These are phyloP conservation scores for Coleophoma eucalyptorum DNA, from an alignment of 2,329 filamentous ascomycete genomes.

Conservation along the genomic window DNA sequence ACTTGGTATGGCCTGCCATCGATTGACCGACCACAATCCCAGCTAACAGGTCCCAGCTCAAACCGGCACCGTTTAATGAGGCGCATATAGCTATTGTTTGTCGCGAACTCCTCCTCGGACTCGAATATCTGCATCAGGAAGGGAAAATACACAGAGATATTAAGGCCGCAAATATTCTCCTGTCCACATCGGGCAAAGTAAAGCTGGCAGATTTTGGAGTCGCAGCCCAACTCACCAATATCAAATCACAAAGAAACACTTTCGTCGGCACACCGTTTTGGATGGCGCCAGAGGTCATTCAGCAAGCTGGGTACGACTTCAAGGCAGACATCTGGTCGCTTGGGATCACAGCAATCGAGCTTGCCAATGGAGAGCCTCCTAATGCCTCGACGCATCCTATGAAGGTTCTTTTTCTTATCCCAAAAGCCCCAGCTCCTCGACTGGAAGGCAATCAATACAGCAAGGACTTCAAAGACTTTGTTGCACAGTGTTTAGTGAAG, in stretches of 20 bases:
- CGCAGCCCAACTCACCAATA: conserved; percentile 92
- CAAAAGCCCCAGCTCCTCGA: conserved; percentile 79
- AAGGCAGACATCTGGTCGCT: conserved; percentile 94
- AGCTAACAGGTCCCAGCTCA: conserved; percentile 54
- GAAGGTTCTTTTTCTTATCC: conserved; percentile 90
- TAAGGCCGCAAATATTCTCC: conserved; percentile 92
- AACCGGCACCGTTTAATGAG: conserved; percentile 86
- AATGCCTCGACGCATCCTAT: conserved; percentile 83
- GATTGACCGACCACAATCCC: background rate
- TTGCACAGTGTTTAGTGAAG: conserved; percentile 86
- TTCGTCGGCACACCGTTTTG: conserved; percentile 97
- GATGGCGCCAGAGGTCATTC: conserved; percentile 95
- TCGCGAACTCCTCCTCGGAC: conserved; percentile 80
- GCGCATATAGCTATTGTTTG: conserved; percentile 91
- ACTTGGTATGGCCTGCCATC: conserved; percentile 59
- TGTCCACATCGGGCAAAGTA: conserved; percentile 86
- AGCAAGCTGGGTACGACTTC: conserved; percentile 80
- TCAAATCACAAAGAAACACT: conserved; percentile 95
- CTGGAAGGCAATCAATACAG: conserved; percentile 79
- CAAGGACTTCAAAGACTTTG: conserved; percentile 90
- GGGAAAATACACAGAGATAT: conserved; percentile 97
- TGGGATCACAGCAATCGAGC: conserved; percentile 87
- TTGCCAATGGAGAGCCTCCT: conserved; percentile 86
- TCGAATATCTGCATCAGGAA: conserved; percentile 90
- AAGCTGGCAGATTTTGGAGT: conserved; percentile 98